Evolutionary conservation across 2,329 filamentous ascomycete genomes (phyloP).

Genomic region (Epicoccum sorghinum): DNA sequence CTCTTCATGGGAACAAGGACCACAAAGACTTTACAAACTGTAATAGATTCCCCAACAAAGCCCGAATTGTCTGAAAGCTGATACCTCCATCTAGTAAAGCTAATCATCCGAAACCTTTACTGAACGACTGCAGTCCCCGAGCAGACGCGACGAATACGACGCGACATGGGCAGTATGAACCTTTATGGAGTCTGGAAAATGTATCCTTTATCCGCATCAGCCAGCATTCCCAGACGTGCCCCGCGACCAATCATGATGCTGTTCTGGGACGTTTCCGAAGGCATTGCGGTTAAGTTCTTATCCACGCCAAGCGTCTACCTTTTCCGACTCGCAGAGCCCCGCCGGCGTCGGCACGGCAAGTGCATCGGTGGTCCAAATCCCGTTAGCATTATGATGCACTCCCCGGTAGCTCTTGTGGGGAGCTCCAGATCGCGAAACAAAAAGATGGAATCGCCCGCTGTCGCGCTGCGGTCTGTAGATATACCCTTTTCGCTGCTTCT

Average conservation of each 20-base stretch:
- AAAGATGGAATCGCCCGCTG: constrained; percentile 24
- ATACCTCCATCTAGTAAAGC: constrained; percentile 32
- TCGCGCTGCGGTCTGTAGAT: constrained; percentile 6
- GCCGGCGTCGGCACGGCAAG: constrained; percentile 43
- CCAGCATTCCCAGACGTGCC: constrained; percentile 15
- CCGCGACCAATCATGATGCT: constrained; percentile 19
- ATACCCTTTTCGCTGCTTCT: constrained; percentile 1
- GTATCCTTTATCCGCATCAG: constrained; percentile 22
- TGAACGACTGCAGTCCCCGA: constrained; percentile 9
- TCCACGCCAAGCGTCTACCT: constrained; percentile 33
- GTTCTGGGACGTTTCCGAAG: constrained; percentile 21
- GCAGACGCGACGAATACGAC: background rate
- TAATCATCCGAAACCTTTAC: constrained; percentile 42
- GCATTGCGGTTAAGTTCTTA: constrained; percentile 33
- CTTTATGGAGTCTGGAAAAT: constrained; percentile 22
- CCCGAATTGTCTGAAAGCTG: background rate
- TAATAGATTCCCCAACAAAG: constrained; percentile 20
- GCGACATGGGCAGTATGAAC: constrained; percentile 2
- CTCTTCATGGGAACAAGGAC: constrained; percentile 42
- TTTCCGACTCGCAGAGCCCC: constrained; percentile 29
- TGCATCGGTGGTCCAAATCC: constrained; percentile 34
- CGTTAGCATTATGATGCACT: constrained; percentile 32
- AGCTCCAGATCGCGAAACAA: constrained; percentile 32
- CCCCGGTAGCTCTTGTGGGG: constrained; percentile 41
- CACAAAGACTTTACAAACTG: constrained; percentile 45